Base-by-base conservation (phyloP, 2,329 filamentous ascomycete genomes). In the Cladophialophora exuberans region DNA sequence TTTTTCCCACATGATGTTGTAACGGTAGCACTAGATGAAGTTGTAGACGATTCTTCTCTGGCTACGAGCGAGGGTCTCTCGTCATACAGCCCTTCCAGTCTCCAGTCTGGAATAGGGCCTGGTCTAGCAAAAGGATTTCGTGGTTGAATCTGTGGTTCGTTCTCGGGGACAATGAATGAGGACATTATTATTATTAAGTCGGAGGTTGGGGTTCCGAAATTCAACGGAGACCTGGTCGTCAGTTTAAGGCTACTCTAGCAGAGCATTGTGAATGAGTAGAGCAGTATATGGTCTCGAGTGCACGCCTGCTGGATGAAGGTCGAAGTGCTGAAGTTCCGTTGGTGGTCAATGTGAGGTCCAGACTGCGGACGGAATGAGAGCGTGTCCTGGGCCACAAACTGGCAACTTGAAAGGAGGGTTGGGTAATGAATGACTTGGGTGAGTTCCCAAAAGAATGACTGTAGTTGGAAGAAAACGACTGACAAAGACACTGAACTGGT, bases 361-460 rank as follows among this genome's bases (percentile, higher is more conserved):
- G 42, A 51, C 52, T 58, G 42, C 38, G 22, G 35, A 17, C 46
- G 53, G 56, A 62, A 61, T 57, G 55, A 48, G 50, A 28, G 42
- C 36, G 53, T 33, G 54, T 47, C 46, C 53, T 42, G 28, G 54
- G 53, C 58, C 58, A 59, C 60, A 53, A 28, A 15, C 39, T 39
- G 54, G 33, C 38, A 51, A 36, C 42, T 20, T n/a, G n/a, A n/a
- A 42, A 42, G 28, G 35, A 30, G 44, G 28, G 46, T 39, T 23
- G 49, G 25, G 23, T 49, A 65, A 62, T 9, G 62, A 65, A 51
- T 45, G 62, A 65, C 62, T 65, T 18, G 22, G 51, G 59, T 63
- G 43, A 60, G 60, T 30, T 26, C 26, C 31, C 42, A 62, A 63
- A 63, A 53, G 61, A 63, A 44, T 61, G 62, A 60, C 61, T 55